Percentiles rank a stretch among this genome's conserved stretches.
Evolutionary conservation across 148 eudicot genomes (phyloP).

Genomic region (Nepenthes mirabilis): DNA sequence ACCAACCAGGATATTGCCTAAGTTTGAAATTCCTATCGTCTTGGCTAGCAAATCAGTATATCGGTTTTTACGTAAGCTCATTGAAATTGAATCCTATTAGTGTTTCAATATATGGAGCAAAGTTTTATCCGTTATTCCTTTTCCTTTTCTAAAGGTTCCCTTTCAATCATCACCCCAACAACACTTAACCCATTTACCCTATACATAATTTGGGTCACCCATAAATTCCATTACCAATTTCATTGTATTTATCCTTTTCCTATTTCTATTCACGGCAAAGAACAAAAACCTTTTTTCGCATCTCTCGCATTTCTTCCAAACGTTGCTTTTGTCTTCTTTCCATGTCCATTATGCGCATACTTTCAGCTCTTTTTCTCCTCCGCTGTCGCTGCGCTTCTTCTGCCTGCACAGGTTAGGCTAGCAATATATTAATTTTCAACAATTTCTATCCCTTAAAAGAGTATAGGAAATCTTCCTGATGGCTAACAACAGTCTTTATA

Average conservation of each 20-base stretch:
- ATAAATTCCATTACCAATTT: not conserved
- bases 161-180: no score
- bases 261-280: not conserved
- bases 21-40: no score
- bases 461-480: no score
- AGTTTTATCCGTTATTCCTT: no score
- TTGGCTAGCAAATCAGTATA: no score
- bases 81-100: no score
- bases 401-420: slow-evolving; percentile 34
- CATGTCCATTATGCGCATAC: slow-evolving; percentile 64
- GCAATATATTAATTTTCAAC: not conserved
- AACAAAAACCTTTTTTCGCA: slow-evolving; percentile 59
- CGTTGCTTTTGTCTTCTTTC: slow-evolving; percentile 87
- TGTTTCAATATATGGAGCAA: no score
- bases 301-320: slow-evolving; percentile 70
- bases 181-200: no score
- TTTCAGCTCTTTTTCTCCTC: slow-evolving; percentile 60
- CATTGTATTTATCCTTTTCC: not conserved
- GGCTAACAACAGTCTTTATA: not conserved
- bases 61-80: no score
- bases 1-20: no score
- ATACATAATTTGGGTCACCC: no score
- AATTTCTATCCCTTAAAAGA: not conserved
- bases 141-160: no score
- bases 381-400: slow-evolving; percentile 72